Evolutionary conservation across 108 stramenopile genomes (phyloP).

Genomic region (Skeletonema menzelii): DNA sequence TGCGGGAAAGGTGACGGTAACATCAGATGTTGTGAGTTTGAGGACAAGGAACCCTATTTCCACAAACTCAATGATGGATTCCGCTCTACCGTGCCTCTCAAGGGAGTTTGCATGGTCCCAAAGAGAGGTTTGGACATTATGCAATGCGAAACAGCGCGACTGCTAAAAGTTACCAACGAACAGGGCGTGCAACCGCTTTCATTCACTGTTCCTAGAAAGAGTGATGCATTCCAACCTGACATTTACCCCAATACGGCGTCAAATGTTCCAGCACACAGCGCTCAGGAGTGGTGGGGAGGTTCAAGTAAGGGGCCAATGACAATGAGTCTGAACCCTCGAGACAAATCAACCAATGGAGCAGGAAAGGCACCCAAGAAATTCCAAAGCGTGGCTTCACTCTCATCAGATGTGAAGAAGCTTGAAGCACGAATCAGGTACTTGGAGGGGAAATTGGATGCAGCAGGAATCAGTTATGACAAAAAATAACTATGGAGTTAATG

Average conservation of each 20-base stretch:
- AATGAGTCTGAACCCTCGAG: conserved; percentile 82
- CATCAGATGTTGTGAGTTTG: conserved; percentile 95
- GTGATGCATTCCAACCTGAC: conserved; percentile 97
- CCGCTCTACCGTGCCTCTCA: conserved; percentile 91
- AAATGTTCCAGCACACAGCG: conserved; percentile 85
- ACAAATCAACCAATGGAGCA: conserved; percentile 31
- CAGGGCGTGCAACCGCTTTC: conserved; percentile 89
- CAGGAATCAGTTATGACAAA: conserved; percentile 53
- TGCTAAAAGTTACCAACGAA: conserved; percentile 94
- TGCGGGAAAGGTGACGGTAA: conserved; percentile 99
- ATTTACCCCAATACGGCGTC: conserved; percentile 94
- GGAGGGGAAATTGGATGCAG: conserved; percentile 75
- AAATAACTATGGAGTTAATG: background rate
- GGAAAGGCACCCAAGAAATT: conserved; percentile 30
- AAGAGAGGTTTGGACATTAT: conserved; percentile 96
- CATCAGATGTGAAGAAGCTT: conserved; percentile 74
- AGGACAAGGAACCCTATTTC: conserved; percentile 87
- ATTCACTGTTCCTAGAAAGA: conserved; percentile 97
- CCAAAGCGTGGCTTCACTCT: conserved; percentile 65
- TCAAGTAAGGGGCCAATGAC: conserved; percentile 80
- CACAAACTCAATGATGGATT: conserved; percentile 91
- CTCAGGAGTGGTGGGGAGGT: conserved; percentile 92
- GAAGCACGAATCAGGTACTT: conserved; percentile 73
- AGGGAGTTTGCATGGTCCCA: conserved; percentile 97
- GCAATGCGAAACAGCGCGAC: conserved; percentile 91